Base-by-base conservation (phyloP, 495 filamentous ascomycete genomes). In the Achaetomiella virescens region DNA sequence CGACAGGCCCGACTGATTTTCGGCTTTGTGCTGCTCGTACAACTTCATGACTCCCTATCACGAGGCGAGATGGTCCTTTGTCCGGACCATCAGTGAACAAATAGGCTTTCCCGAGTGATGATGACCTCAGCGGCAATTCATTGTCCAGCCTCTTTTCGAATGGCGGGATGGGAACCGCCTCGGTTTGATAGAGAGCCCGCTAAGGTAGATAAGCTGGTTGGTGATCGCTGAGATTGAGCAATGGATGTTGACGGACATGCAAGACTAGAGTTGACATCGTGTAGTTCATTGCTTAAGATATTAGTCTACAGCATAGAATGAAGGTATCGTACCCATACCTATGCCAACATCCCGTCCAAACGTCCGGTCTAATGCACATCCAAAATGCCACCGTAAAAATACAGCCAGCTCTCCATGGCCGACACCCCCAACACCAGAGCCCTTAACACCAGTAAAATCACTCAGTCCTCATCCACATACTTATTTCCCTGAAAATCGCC, bases 401-500 rank as follows among this genome's bases (percentile, higher is more conserved):
- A 42, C 38, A 42, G 15, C 15, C n/a, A 20, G n/a, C 17, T 31
- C 9, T 31, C 9, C 27, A 4, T 31, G 27, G 27, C 27, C 4
- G 17, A 10, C 31, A 21, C 17, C 33, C 27, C n/a, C 14, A 44
- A 6, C 45, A 12, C 6, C 48, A 6, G 18, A 27, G n/a, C 43
- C 44, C 46, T 0, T 21, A 51, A 43, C 29, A 33, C 33, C 29
- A 15, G 21, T 8, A 11, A 35, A 47, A 11, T 9, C 36, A 21
- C 15, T 55, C 52, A 71, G 49, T 74, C 72, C 52, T 72, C 70
- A 51, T 79, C 75, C 48, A 72, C 64, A 51, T 75, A 63, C 47
- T 55, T 62, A 42, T 66, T 71, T 6, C 68, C 70, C 22, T 72
- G 69, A 57, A 70, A 77, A 46, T 78, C 70, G 46, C 66, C 66